Percentiles rank a stretch among this genome's conserved stretches.
These are phyloP conservation scores for Acer negundo DNA, from an alignment of 345 rosid genomes.

Conservation along the genomic window DNA sequence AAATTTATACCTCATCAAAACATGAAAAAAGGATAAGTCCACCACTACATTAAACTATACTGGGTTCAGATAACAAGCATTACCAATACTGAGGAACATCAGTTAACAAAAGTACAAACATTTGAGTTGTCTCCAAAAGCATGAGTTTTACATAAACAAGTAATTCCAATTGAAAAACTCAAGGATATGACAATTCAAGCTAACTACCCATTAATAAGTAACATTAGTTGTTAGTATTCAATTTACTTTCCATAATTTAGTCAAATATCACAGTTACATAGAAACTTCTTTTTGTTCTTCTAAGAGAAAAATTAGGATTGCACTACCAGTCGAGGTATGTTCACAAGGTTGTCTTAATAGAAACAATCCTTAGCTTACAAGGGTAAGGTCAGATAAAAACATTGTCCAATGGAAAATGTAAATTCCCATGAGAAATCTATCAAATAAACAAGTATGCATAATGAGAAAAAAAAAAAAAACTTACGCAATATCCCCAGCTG, in stretches of 20 bases:
- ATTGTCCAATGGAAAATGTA: background rate
- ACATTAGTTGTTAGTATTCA: background rate
- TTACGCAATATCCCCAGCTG: constrained; percentile 99
- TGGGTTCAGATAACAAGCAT: background rate
- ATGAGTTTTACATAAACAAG: background rate
- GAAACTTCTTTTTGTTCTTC: background rate
- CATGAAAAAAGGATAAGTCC: background rate
- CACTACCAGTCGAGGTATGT: background rate
- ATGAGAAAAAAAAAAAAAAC: constrained; percentile 17
- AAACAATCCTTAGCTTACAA: background rate
- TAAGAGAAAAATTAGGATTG: background rate
- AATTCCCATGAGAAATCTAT: background rate
- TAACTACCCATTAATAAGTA: background rate
- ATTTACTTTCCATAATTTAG: background rate
- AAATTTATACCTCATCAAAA: background rate
- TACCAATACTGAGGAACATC: background rate
- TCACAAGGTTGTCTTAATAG: background rate
- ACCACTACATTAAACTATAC: background rate
- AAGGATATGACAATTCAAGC: background rate
- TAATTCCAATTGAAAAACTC: background rate
- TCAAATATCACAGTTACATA: background rate
- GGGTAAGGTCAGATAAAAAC: background rate
- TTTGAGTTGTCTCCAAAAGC: background rate
- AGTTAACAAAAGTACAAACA: background rate
- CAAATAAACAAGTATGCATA: constrained; percentile 1